Base-by-base conservation (phyloP, 192 early-diverging fungal genomes). In the Coemansia sp. region DNA sequence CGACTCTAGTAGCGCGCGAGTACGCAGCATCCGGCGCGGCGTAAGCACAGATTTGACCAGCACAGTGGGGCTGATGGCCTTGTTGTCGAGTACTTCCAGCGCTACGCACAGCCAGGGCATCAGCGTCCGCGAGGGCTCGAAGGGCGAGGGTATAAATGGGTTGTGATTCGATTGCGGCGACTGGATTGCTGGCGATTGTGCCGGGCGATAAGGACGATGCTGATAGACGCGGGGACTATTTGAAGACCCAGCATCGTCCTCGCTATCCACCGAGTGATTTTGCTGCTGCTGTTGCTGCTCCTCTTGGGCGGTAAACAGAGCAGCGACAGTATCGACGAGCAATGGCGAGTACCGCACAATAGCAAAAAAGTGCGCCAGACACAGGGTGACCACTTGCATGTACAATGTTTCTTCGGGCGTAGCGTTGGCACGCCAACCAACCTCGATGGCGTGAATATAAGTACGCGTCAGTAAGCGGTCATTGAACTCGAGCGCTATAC, bases 341-440 rank as follows among this genome's bases (percentile, higher is more conserved):
- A 85, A 58, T 18, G 78, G 73, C 55, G 83, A 78, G 68, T 81
- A 73, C 34, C 70, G 63, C 33, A 85, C 62, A 57, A 80, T 85
- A 24, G 79, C 70, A 44, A 85, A 80, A 44, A 85, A 81, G 70
- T 85, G 83, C 8, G 72, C 69, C 0, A 78, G 60, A 39, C 77
- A 81, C 66, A 85, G 70, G 1, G 79, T 69, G 15, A 73, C 69
- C 0, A 85, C 79, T n/a, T 85, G 80, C 80, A 83, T 83, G 43
- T 71, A 83, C 67, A 83, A 76, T 13, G 83, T 58, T 22, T 85
- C 79, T 36, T 75, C 74, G 15, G 64, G 39, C 5, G 71, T 60
- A 0, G 75, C 75, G 12, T 49, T 68, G 5, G 72, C 70, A 18
- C 72, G 70, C 73, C 72, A 78, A 10, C 77, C 72, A 7, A 75